Conservation (phyloP, 352 stramenopile genomes). For the Hyaloperonospora brassicae region DNA sequence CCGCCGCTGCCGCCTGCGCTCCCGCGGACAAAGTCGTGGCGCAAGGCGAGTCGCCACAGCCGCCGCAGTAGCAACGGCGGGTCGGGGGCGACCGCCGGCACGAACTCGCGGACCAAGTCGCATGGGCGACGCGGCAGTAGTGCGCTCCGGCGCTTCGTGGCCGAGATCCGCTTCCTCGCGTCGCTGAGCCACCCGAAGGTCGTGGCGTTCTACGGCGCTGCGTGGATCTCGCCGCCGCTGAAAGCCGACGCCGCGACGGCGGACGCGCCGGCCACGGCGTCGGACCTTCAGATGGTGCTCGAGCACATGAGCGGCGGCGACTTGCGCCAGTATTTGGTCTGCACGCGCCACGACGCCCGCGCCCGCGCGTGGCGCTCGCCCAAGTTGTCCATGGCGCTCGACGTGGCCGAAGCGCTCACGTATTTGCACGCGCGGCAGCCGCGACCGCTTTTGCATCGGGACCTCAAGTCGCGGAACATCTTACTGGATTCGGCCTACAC, state of each 20-base stretch:
- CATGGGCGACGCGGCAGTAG: constrained; percentile 10
- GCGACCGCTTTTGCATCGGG: constrained; percentile 51
- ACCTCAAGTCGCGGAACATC: constrained; percentile 66
- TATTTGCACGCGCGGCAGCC: constrained; percentile 54
- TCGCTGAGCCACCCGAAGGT: constrained; percentile 68
- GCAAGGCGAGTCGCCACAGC: constrained; percentile 23
- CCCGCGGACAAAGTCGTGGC: constrained; percentile 25
- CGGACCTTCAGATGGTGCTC: constrained; percentile 54
- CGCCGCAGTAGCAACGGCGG: constrained; percentile 4
- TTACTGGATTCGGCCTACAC: constrained; percentile 44
- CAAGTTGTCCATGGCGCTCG: constrained; percentile 55
- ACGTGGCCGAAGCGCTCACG: constrained; percentile 51
- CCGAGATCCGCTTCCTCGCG: constrained; percentile 60
- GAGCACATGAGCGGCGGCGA: constrained; percentile 72
- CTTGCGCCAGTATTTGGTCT: constrained; percentile 39
- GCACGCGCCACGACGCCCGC: constrained; percentile 23
- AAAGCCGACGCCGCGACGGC: constrained; percentile 8
- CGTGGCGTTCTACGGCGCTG: constrained; percentile 68
- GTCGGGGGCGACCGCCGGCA: constrained; percentile 8
- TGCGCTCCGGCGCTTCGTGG: constrained; percentile 36
- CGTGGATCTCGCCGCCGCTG: constrained; percentile 31
- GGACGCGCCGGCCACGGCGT: constrained; percentile 15
- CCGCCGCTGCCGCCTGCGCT: constrained; percentile 25
- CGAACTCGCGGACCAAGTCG: constrained; percentile 16
- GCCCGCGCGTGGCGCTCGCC: constrained; percentile 34